A percentile compares a stretch with the other conserved stretches of the same genome.
phyloP scores from a whole-genome alignment of 306 rosid genomes.

The Crotalaria pallida region DNA sequence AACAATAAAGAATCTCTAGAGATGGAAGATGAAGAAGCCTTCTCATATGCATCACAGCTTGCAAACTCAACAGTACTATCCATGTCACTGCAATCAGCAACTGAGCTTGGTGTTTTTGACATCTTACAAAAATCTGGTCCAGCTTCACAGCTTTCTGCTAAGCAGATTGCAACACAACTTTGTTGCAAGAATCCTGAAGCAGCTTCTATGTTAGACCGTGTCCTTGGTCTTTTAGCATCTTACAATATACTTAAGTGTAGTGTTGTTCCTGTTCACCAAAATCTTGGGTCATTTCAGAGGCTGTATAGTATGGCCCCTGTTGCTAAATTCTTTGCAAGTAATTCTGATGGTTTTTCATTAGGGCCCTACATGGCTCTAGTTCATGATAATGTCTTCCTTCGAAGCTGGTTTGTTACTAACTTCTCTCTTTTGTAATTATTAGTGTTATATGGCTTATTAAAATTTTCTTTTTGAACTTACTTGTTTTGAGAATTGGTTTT shows the following conservation, averaged over 20 bases:
- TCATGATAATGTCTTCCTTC: slow-evolving; percentile 33
- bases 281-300: neutral
- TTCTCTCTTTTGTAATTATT: neutral
- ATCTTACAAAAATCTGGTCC: too few relatives aligned
- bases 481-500: too few relatives aligned
- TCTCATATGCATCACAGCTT: slow-evolving; percentile 32
- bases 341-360: slow-evolving; percentile 38
- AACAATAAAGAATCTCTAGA: neutral
- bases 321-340: slow-evolving; percentile 22
- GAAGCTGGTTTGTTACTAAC: slow-evolving; percentile 31
- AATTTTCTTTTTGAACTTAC: too few relatives aligned
- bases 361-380: slow-evolving; percentile 19
- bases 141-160: too few relatives aligned
- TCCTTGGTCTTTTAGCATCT: slow-evolving; percentile 41
- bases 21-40: slow-evolving; percentile 30
- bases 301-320: slow-evolving; percentile 36
- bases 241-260: slow-evolving; percentile 37
- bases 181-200: too few relatives aligned
- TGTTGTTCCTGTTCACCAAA: neutral
- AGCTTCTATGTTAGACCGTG: too few relatives aligned
- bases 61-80: too few relatives aligned
- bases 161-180: too few relatives aligned
- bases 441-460: too few relatives aligned
- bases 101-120: too few relatives aligned
- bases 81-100: too few relatives aligned